Conservation (phyloP, 2,329 filamentous ascomycete species). For the Eutypa lata region DNA sequence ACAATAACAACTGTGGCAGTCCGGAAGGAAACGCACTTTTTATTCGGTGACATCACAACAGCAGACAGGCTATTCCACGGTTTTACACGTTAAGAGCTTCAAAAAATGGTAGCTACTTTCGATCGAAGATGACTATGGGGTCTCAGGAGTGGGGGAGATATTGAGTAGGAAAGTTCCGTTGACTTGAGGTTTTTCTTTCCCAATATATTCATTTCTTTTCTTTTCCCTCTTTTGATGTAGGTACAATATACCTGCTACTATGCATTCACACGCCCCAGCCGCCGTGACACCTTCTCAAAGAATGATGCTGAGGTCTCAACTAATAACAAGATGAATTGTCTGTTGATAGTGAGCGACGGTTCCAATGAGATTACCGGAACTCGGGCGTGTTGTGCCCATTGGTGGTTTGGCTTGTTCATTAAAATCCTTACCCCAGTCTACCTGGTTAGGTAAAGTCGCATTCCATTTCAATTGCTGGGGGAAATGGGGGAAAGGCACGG, state of each 20-base stretch:
- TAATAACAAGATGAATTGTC: no score
- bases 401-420: neutral
- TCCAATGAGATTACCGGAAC: neutral
- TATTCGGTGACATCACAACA: no score
- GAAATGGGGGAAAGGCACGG: neutral
- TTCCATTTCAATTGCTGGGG: neutral
- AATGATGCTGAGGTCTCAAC: neutral
- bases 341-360: neutral
- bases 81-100: no score
- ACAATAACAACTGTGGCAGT: no score
- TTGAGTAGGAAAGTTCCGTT: neutral
- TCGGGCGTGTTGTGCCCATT: neutral
- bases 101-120: no score
- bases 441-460: neutral
- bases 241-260: neutral
- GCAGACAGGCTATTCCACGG: no score
- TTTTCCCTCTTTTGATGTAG: neutral
- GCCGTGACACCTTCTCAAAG: neutral
- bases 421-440: neutral
- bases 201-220: no score
- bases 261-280: neutral
- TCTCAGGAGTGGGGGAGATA: no score
- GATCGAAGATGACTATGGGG: no score
- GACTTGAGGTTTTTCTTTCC: no score
- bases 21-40: no score